These are phyloP conservation scores for Blastobotrys americana DNA, from an alignment of 805 yeast genomes.

Conservation along the genomic window DNA sequence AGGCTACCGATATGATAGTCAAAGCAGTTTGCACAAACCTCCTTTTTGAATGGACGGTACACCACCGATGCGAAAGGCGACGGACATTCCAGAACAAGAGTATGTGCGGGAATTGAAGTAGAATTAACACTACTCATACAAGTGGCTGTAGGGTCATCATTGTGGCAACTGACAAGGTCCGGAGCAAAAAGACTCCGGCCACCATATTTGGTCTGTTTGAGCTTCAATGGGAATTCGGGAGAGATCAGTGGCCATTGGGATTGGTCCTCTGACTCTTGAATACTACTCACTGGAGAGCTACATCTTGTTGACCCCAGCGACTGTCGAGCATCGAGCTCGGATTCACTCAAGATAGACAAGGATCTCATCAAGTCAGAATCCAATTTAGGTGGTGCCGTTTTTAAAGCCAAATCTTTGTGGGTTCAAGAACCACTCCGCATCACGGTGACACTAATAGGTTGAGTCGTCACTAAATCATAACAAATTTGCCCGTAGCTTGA, in stretches of 20 bases:
- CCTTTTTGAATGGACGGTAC: constrained; percentile 49
- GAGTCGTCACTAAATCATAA: too few species aligned
- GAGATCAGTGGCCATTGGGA: background rate
- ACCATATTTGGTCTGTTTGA: constrained; percentile 37
- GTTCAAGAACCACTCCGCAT: too few species aligned
- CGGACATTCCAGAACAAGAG: constrained; percentile 35
- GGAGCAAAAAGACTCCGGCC: constrained; percentile 64
- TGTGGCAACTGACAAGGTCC: constrained; percentile 1
- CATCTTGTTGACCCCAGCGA: background rate
- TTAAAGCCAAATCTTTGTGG: too few species aligned
- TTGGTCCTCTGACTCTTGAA: background rate
- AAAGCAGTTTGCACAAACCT: constrained; percentile 53
- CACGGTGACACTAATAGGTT: too few species aligned
- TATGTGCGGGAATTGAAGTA: constrained; percentile 35
- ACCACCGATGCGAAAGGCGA: constrained; percentile 44
- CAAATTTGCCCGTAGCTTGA: too few species aligned
- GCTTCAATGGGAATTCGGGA: background rate
- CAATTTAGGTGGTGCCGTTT: too few species aligned
- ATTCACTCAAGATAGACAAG: background rate
- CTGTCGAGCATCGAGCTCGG: background rate
- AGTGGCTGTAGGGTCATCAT: too few species aligned
- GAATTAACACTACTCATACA: too few species aligned
- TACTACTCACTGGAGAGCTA: background rate
- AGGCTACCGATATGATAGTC: constrained; percentile 41
- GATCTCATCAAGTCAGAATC: too few species aligned